Percentiles rank a stretch among this genome's conserved stretches.
Conservation (phyloP, 495 filamentous ascomycete genomes). For the Neurospora terricola region DNA sequence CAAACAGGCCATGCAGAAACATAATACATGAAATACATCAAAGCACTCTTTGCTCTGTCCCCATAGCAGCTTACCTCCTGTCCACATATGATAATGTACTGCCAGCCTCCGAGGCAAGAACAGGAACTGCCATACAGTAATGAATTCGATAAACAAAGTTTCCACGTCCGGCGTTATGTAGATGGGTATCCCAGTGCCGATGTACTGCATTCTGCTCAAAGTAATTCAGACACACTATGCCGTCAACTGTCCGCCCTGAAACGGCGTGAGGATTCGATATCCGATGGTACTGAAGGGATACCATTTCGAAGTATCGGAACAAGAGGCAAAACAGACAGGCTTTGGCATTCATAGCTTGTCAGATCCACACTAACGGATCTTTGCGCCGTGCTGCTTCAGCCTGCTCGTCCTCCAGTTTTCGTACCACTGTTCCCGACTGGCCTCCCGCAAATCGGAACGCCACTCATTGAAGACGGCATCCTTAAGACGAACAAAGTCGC, state of each 20-base stretch:
- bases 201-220: not conserved
- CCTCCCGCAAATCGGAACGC: slow-evolving; percentile 82
- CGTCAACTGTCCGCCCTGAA: not conserved
- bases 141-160: not conserved
- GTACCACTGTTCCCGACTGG: slow-evolving; percentile 88
- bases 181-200: not conserved
- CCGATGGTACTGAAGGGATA: not conserved
- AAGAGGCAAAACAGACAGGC: not conserved
- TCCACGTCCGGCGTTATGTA: not conserved
- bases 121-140: not conserved
- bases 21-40: slow-evolving; percentile 10
- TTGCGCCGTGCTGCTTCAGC: slow-evolving; percentile 36
- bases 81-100: not conserved
- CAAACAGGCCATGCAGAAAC: slow-evolving; percentile 5
- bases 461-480: slow-evolving; percentile 90
- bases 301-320: not conserved
- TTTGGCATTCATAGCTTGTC: not conserved
- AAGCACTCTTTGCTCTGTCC: not conserved
- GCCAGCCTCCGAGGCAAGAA: not conserved
- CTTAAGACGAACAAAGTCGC: slow-evolving; percentile 85
- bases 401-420: slow-evolving; percentile 82
- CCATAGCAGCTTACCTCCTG: not conserved
- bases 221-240: not conserved
- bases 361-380: slow-evolving; percentile 13
- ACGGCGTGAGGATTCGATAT: not conserved